Base-by-base conservation (phyloP, 1,284 basidiomycete species). In the Tremellales sp. region DNA sequence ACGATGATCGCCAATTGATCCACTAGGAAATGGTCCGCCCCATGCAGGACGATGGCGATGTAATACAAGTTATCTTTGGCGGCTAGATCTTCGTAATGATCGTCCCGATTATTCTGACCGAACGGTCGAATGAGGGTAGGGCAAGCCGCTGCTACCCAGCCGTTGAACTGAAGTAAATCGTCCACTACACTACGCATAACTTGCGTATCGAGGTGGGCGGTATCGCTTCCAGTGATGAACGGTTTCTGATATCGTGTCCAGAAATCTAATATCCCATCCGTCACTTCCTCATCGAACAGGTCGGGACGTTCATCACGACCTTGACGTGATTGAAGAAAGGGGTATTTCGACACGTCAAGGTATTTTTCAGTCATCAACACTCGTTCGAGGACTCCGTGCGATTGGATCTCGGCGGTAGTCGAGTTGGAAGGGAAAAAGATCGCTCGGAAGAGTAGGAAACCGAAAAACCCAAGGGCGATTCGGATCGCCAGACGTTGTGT, bases 61-160 rank as follows among this genome's bases (percentile, higher is more conserved):
- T 85, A 97, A 77, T 94, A 96, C n/a, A 94, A 78, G 60, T 86
- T 83, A 59, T 88, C 84, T 48, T 85, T 81, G 27, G 79, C 78
- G 17, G 85, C 83, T 52, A 97, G 82, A 67, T 92, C 90, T 60
- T 89, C 86, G 72, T 91, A 96, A 25, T 85, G 81, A 59, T 87
- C 84, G 47, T 92, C 86, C 53, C 82, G 78, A 60, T 82, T 84
- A 74, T 88, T 89, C 67, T 90, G 86, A 11, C 88, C 88, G 64
- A 96, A 97, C 1, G 92, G 92, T 15, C 92, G 83, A 3, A 82
- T 82, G 40, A 97, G 81, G 3, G 87, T 91, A 7, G 90, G 89
- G 72, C 91, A 97, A 31, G 89, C 83, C 8, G 89, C 89, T n/a
- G 90, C 89, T n/a, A 93, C 92, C 92, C 92, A 97, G n/a, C 92